These are phyloP conservation scores for Phytophthora capsici DNA, from an alignment of 352 stramenopile species.

Conservation along the genomic window DNA sequence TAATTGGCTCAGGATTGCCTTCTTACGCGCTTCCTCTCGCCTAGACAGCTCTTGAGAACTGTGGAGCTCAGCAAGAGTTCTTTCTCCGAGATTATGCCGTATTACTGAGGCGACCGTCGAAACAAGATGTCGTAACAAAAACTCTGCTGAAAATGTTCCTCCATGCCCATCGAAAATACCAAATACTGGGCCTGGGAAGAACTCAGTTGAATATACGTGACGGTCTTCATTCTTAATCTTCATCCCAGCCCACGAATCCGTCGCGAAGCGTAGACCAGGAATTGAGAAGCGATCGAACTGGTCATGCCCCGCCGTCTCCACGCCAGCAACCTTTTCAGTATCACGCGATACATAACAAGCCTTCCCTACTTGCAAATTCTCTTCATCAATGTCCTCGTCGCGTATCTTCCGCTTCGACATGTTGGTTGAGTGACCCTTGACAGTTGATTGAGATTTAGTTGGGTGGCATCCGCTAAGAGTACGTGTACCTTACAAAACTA, in stretches of 20 bases:
- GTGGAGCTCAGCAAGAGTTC: conserved; percentile 26
- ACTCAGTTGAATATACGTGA: conserved; percentile 27
- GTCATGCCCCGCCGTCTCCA: not conserved
- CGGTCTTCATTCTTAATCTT: conserved; percentile 74
- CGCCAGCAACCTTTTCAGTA: not conserved
- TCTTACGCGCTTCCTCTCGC: conserved; percentile 32
- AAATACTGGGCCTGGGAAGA: conserved; percentile 61
- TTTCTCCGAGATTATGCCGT: conserved; percentile 36
- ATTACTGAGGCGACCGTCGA: conserved; percentile 40
- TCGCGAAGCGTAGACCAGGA: conserved; percentile 50
- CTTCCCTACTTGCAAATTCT: conserved; percentile 3
- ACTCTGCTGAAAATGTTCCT: conserved; percentile 56
- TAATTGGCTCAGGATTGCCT: conserved; percentile 41
- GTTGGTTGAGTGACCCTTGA: conserved; percentile 17
- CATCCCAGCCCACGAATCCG: conserved; percentile 58
- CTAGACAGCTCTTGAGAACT: conserved; percentile 20
- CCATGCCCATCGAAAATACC: conserved; percentile 70
- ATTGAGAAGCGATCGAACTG: conserved; percentile 24
- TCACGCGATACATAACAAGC: not conserved
- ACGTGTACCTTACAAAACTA: conserved; percentile 5
- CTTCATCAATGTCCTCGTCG: conserved; percentile 24
- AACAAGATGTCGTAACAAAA: conserved; percentile 50
- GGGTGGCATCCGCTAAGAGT: not conserved
- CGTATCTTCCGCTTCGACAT: conserved; percentile 43
- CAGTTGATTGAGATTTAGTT: not conserved